Evolutionary conservation across 768 basidiomycete genomes (phyloP), one percentile per base, ranked within the genome.

Genomic region (Leccinum incarnatum): DNA sequence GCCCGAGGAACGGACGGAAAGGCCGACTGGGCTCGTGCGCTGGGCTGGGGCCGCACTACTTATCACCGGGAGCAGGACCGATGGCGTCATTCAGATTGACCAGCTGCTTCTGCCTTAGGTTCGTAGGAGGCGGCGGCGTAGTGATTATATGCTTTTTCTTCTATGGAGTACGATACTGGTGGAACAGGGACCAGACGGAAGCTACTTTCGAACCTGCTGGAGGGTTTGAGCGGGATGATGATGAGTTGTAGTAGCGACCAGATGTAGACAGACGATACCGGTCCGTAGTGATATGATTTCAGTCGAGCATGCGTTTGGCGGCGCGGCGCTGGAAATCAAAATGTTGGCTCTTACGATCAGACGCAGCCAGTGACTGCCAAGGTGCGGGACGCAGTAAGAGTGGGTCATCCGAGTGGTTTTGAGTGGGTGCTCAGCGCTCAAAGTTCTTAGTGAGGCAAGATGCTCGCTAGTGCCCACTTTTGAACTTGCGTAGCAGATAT

Each of bases 151-250:
- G 83, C 60, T 67, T 75, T 10, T 88, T 93, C 72, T 90, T 93
- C 74, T 84, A 84, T 68, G 86, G 80, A n/a, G 85, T 90, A 19
- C 77, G 84, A 58, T 74, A 77, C 55, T 70, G 91, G 53, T 95
- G 92, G 91, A 79, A 79, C 62, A 74, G 79, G 66, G 91, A 92
- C 70, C 83, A 83, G 56, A 88, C 85, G 32, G 89, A 93, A 72
- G 88, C 92, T 36, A 94, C 91, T 36, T 97, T 93, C 72, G 94
- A 96, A 71, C 93, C 94, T 23, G 74, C 89, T 37, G 93, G 93
- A 48, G 92, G 93, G 36, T 92, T 90, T 71, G 82, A 79, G 36
- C 76, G 76, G 50, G 83, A 84, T 46, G 84, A 83, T 57, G 72
- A 76, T 1, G 73, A 79, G 7, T 67, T 61, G 46, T 72, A 67